A percentile compares a stretch with the other conserved stretches of the same genome.
Evolutionary conservation across 139 green algal genomes (phyloP).

Genomic region (Chloropicon primus): DNA sequence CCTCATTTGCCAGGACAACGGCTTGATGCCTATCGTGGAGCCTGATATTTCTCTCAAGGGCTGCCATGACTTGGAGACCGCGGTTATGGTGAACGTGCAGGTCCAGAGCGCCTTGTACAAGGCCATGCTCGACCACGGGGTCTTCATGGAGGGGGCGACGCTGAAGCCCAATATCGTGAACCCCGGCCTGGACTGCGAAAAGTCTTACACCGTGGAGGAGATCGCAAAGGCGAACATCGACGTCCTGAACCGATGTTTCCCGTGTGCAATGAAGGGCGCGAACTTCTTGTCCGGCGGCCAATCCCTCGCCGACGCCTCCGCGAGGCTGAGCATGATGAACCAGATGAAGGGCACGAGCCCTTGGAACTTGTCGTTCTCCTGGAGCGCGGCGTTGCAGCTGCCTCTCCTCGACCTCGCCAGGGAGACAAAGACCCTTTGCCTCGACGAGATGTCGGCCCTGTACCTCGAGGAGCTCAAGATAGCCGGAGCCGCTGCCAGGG

Average conservation of each 20-base stretch:
- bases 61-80: conserved; percentile 29
- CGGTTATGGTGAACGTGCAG: conserved; percentile 32
- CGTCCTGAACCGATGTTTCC: conserved; percentile 23
- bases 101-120: conserved; percentile 32
- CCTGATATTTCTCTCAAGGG: conserved; percentile 35
- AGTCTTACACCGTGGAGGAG: conserved; percentile 34
- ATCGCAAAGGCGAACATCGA: conserved; percentile 29
- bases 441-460: conserved; percentile 4
- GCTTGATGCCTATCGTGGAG: conserved; percentile 38
- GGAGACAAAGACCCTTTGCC: neutral
- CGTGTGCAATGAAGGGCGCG: conserved; percentile 21
- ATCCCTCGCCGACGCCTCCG: conserved; percentile 26
- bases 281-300: conserved; percentile 40
- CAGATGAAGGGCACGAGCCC: conserved; percentile 13
- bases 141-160: conserved; percentile 37
- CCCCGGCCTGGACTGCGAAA: conserved; percentile 30
- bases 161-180: conserved; percentile 44
- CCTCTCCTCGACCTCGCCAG: conserved; percentile 25
- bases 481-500: conserved; percentile 20
- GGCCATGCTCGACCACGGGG: conserved; percentile 33
- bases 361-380: conserved; percentile 35
- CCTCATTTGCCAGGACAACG: conserved; percentile 37
- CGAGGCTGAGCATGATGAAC: conserved; percentile 24
- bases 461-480: conserved; percentile 33
- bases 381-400: conserved; percentile 33